These are phyloP conservation scores for Aspergillus viridinutans DNA, from an alignment of 2,329 filamentous ascomycete species.

Conservation along the genomic window DNA sequence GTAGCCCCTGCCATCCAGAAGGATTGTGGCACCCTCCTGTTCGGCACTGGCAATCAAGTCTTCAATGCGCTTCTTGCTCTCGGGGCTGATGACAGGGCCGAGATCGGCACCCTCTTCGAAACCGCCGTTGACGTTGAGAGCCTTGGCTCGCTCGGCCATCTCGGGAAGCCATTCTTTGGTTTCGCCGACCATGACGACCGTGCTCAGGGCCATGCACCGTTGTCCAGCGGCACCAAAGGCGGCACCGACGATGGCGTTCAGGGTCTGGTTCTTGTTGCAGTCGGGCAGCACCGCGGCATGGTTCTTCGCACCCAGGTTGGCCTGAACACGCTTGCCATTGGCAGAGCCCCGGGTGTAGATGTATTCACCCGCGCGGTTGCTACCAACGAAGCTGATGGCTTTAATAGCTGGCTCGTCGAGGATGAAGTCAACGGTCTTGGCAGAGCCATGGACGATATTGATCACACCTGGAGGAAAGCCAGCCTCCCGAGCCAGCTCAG, in stretches of 20 bases:
- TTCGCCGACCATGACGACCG: conserved; percentile 61
- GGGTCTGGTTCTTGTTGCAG: conserved; percentile 64
- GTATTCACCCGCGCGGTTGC: conserved; percentile 66
- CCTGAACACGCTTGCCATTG: conserved; percentile 66
- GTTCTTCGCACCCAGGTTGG: conserved; percentile 67
- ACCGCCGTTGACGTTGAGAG: conserved; percentile 57
- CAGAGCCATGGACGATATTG: conserved; percentile 63
- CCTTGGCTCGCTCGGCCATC: conserved; percentile 59
- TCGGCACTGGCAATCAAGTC: conserved; percentile 58
- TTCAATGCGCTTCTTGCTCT: conserved; percentile 62
- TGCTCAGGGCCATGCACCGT: conserved; percentile 66
- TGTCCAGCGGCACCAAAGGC: conserved; percentile 67
- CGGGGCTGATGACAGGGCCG: conserved; percentile 61
- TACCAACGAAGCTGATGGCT: conserved; percentile 65
- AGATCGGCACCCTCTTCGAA: conserved; percentile 61
- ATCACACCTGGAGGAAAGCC: conserved; percentile 63
- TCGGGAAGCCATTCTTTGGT: conserved; percentile 63
- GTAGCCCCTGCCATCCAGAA: conserved; percentile 58
- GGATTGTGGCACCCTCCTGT: conserved; percentile 60
- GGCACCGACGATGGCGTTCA: conserved; percentile 63
- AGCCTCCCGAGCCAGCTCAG: conserved; percentile 59
- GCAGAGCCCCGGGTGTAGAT: conserved; percentile 65
- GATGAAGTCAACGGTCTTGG: conserved; percentile 65
- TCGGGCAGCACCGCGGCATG: conserved; percentile 64
- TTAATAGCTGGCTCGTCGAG: conserved; percentile 65